Evolutionary conservation across 108 stramenopile genomes (phyloP), one percentile per base, ranked within the genome.

Genomic region (Fragilaria radians): DNA sequence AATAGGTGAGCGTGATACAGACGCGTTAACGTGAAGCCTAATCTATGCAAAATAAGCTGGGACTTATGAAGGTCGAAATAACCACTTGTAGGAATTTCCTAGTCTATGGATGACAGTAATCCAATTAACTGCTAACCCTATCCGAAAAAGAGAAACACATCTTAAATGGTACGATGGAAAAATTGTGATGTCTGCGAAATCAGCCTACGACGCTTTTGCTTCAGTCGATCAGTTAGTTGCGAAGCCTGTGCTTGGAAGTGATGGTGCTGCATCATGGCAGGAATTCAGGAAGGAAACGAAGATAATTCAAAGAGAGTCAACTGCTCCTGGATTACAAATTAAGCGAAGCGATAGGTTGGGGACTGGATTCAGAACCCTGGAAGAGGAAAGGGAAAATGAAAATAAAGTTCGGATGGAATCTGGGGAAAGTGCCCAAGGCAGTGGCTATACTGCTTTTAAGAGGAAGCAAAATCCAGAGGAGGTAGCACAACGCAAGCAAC

Each of bases 221-320:
- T 61, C 73, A 49, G 88, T 93, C 11, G 91, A 93, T 57, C 79
- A 82, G 4, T 58, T 78, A 29, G 88, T 89, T 1, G 63, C 84
- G 45, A 93, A 89, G 54, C 80, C 88, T 4, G 77, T 93, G 28
- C 50, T 88, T 5, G 91, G 91, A 7, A 80, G 80, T 17, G 88
- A 93, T 56, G 88, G 84, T 0, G 91, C 91, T 9, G 82, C 82
- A 24, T 62, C 77, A 32, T 81, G 80, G 80, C 90, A 92, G 75
- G 62, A 74, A 28, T 92, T 92, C 63, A 68, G 71, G 36, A 71
- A 74, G 23, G 80, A 65, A 21, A 48, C 60, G 21, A 19, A 28
- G 32, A 59, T 9, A 25, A 61, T 21, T 21, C 21, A 5, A 27
- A 32, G 4, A 24, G 42, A 42, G 17, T 68, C 63, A 29, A 65